Evolutionary conservation across 768 basidiomycete genomes (phyloP).

Genomic region (Sporobolomyces pararoseus): DNA sequence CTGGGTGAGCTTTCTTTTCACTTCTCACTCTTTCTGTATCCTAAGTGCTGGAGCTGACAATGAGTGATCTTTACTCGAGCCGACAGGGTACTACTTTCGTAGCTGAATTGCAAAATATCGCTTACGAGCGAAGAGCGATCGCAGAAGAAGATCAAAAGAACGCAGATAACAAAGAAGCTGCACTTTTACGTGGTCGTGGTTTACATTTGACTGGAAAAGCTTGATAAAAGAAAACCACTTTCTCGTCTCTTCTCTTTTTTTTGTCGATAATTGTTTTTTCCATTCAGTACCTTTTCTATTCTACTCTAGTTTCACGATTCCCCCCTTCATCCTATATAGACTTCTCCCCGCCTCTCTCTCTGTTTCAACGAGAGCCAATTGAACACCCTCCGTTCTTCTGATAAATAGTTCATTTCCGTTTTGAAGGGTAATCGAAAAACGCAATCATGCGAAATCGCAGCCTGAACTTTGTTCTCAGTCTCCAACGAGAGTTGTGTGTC

Average conservation of each 20-base stretch:
- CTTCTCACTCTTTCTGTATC: not conserved
- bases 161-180: slow-evolving; percentile 24
- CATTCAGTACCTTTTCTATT: not conserved
- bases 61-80: not conserved
- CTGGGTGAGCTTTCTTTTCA: slow-evolving; percentile 60
- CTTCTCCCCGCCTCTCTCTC: too few species aligned
- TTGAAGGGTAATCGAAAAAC: too few species aligned
- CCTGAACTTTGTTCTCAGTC: too few species aligned
- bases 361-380: too few species aligned
- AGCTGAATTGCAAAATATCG: slow-evolving; percentile 24
- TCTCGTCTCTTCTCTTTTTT: not conserved
- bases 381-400: too few species aligned
- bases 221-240: not conserved
- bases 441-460: too few species aligned
- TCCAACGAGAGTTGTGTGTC: too few species aligned
- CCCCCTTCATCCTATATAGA: too few species aligned
- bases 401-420: too few species aligned
- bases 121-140: slow-evolving; percentile 31
- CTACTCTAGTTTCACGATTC: too few species aligned
- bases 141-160: slow-evolving; percentile 13
- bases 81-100: slow-evolving; percentile 29
- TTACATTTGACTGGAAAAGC: slow-evolving; percentile 30
- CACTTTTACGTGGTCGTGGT: slow-evolving; percentile 16
- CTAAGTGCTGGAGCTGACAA: not conserved
- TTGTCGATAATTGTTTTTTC: not conserved